A percentile compares a stretch with the other conserved stretches of the same genome.
Evolutionary conservation across 2,329 filamentous ascomycete species (phyloP).

Genomic region (Hymenoscyphus repandus): DNA sequence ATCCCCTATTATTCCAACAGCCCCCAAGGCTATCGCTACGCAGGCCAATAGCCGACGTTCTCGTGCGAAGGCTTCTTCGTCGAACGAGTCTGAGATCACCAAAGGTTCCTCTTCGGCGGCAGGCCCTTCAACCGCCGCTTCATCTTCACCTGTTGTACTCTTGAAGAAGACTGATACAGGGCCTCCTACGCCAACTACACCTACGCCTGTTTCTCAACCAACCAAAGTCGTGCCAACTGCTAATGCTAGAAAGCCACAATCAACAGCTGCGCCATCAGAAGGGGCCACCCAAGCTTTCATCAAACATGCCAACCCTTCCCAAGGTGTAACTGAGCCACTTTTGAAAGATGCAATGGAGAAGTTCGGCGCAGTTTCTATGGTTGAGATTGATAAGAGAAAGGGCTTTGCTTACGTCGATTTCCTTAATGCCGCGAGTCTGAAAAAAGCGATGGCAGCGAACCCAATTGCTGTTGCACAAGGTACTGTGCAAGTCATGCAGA

Average conservation of each 20-base stretch:
- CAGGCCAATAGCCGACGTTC: conserved; percentile 22
- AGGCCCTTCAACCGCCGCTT: conserved; percentile 22
- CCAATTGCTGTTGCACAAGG: conserved; percentile 79
- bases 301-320: conserved; percentile 81
- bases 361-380: conserved; percentile 70
- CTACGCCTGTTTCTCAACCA: conserved; percentile 27
- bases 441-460: conserved; percentile 75
- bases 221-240: conserved; percentile 17
- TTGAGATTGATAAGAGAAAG: conserved; percentile 93
- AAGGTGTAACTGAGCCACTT: conserved; percentile 80
- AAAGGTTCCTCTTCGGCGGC: conserved; percentile 14
- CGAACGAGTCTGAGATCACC: conserved; percentile 26
- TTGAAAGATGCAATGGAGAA: conserved; percentile 68
- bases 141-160: conserved; percentile 32
- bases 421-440: conserved; percentile 63
- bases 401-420: conserved; percentile 94
- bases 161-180: conserved; percentile 35
- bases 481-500: conserved; percentile 80
- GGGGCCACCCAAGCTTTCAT: conserved; percentile 66
- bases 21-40: conserved; percentile 26
- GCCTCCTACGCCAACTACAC: conserved; percentile 20
- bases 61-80: conserved; percentile 34
- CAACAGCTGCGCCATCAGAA: conserved; percentile 30
- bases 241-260: conserved; percentile 26
- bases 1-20: conserved; percentile 21